Conservation (phyloP, 2,329 filamentous ascomycete genomes). For the Arthrobotrys sinensis region DNA sequence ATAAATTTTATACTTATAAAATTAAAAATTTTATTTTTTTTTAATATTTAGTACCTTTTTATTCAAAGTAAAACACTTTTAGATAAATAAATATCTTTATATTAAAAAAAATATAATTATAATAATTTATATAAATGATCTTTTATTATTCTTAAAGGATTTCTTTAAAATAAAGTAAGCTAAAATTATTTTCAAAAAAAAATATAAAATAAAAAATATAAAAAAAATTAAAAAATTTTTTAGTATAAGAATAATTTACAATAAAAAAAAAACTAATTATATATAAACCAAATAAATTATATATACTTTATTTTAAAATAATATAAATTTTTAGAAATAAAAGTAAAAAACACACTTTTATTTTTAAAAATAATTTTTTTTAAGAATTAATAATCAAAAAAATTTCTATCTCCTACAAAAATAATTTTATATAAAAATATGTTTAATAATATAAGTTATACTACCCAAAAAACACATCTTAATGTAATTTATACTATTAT, state of each 20-base stretch:
- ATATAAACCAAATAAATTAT: slow-evolving; percentile 38
- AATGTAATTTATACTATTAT: slow-evolving; percentile 7
- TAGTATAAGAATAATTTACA: slow-evolving; percentile 50
- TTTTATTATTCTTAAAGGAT: slow-evolving; percentile 26
- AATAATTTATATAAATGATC: slow-evolving; percentile 43
- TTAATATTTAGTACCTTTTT: slow-evolving; percentile 10
- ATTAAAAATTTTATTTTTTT: slow-evolving; percentile 10
- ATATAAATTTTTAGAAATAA: slow-evolving; percentile 13
- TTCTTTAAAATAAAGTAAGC: slow-evolving; percentile 29
- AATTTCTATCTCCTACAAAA: slow-evolving; percentile 3
- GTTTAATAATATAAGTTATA: too few relatives aligned
- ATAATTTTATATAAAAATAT: too few relatives aligned
- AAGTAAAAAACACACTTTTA: slow-evolving; percentile 11
- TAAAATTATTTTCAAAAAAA: slow-evolving; percentile 43
- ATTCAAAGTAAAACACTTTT: slow-evolving; percentile 18
- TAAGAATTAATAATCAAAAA: slow-evolving; percentile 8
- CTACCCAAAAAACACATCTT: too few relatives aligned
- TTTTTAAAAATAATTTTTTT: slow-evolving; percentile 6
- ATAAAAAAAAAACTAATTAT: slow-evolving; percentile 62
- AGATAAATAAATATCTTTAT: slow-evolving; percentile 39
- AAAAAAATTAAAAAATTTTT: not conserved
- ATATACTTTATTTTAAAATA: slow-evolving; percentile 43
- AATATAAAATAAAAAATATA: slow-evolving; percentile 27
- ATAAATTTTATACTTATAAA: slow-evolving; percentile 12
- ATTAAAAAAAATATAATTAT: slow-evolving; percentile 33